Conservation (phyloP, 164 flowering plant species). For the Taxillus chinensis region DNA sequence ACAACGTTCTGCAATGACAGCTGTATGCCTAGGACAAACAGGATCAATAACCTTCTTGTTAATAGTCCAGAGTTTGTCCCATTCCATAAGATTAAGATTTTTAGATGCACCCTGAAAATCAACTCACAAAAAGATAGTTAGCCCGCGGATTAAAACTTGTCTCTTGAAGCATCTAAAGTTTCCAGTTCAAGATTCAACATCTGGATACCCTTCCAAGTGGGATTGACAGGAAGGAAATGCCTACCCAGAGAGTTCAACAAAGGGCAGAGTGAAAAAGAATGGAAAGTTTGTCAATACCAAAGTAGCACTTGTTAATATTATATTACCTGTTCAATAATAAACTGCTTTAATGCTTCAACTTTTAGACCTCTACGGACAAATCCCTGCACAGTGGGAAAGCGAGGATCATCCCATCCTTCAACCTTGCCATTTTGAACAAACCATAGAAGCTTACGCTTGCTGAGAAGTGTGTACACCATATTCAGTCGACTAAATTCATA, state of each 20-base stretch:
- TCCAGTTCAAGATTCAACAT: too few relatives aligned
- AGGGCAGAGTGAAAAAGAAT: too few relatives aligned
- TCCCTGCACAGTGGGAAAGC: slow-evolving; percentile 94
- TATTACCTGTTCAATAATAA: slow-evolving; percentile 84
- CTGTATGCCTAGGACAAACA: slow-evolving; percentile 90
- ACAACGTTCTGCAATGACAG: slow-evolving; percentile 59
- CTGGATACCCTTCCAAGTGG: too few relatives aligned
- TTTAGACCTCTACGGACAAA: slow-evolving; percentile 88
- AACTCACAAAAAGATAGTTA: not conserved
- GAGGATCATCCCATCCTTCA: slow-evolving; percentile 99
- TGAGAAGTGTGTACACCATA: slow-evolving; percentile 90
- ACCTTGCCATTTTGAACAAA: slow-evolving; percentile 89
- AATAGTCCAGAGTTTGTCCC: slow-evolving; percentile 97
- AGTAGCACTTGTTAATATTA: not conserved
- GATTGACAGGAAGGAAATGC: too few relatives aligned
- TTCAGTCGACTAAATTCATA: slow-evolving; percentile 91
- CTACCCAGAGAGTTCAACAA: too few relatives aligned
- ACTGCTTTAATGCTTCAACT: slow-evolving; percentile 80
- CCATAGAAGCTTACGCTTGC: slow-evolving; percentile 96
- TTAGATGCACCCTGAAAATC: slow-evolving; percentile 82
- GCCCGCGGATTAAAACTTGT: too few relatives aligned
- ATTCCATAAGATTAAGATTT: slow-evolving; percentile 95
- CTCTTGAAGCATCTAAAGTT: not conserved
- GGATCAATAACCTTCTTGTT: slow-evolving; percentile 94
- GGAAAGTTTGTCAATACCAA: too few relatives aligned